Percentiles rank a stretch among this genome's conserved stretches.
Conservation (phyloP, 495 filamentous ascomycete genomes). For the Symbiotaphrina buchneri region DNA sequence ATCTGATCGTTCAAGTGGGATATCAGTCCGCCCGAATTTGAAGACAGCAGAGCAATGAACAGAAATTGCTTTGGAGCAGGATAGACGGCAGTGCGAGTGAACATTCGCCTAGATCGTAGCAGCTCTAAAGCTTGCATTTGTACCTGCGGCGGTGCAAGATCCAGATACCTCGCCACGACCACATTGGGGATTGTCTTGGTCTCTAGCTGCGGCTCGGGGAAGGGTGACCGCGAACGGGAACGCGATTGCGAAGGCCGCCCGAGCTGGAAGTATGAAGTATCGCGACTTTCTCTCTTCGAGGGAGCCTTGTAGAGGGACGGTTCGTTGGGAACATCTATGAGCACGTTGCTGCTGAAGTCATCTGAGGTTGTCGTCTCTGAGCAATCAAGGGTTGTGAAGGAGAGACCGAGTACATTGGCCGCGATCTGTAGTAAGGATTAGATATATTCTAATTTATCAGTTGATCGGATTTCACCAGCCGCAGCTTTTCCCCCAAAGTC, state of each 20-base stretch:
- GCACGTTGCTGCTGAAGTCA: conserved; percentile 49
- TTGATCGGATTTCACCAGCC: conserved; percentile 26
- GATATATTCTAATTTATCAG: conserved; percentile 3
- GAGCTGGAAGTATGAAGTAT: conserved; percentile 8
- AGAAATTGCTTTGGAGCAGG: conserved; percentile 61
- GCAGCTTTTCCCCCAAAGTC: conserved; percentile 46
- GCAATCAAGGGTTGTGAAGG: conserved; percentile 45
- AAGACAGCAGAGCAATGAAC: conserved; percentile 45
- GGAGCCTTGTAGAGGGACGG: background rate
- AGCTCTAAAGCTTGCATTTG: conserved; percentile 81
- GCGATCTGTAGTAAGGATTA: conserved; percentile 24
- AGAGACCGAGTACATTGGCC: conserved; percentile 46
- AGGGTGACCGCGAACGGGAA: background rate
- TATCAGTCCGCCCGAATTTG: conserved; percentile 13
- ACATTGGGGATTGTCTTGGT: conserved; percentile 45
- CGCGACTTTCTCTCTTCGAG: conserved; percentile 9
- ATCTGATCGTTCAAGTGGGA: conserved; percentile 51
- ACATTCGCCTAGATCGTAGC: conserved; percentile 55
- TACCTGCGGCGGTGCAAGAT: conserved; percentile 41
- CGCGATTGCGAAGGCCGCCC: conserved; percentile 4
- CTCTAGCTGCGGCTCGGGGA: conserved; percentile 9
- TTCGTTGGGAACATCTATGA: too few relatives aligned
- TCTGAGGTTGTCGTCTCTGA: conserved; percentile 49
- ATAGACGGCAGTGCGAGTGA: conserved; percentile 45
- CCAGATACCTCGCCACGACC: conserved; percentile 59